Base-by-base conservation (phyloP, 495 filamentous ascomycete species). In the Hypoxylon lienhwacheense region DNA sequence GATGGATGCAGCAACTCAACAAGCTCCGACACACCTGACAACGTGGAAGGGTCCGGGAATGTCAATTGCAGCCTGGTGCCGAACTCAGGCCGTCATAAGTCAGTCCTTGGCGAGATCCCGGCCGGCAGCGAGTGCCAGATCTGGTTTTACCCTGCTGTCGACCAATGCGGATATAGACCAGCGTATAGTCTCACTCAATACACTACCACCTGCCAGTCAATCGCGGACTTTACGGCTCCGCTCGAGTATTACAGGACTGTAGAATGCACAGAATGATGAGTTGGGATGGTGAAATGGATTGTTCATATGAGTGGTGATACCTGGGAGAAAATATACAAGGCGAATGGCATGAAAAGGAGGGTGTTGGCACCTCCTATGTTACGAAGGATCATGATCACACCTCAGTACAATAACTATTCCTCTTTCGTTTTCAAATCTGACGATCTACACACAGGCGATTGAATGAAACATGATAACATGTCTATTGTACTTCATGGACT, bases 171-270 rank as follows among this genome's bases (percentile, higher is more conserved):
- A 7, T 21, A 31, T 8, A 44, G 33, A 14, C 31, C 26, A 5
- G 53, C 53, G 22, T 56, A 49, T 19, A 15, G 28, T 20, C 46
- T 56, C 32, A 56, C 53, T 19, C 39, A 56, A 16, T 22, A 56
- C 20, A 56, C 46, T 16, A 49, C 31, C 1, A 44, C 45, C 31
- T 56, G 53, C 12, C 32, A 44, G 6, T 56, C 46, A 12, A 24
- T 56, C n/a, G 45, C 33, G 15, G 45, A 56, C 12, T 40, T 56
- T 41, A 4, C 25, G 22, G 15, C 15, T 3, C 53, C 53, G 14
- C 32, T 56, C 7, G 19, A 37, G 8, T 56, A 44, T 50, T 56
- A 49, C 17, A 29, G 29, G 39, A 46, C 53, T 7, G 45, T 31
- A n/a, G 39, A 20, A 12, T 56, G 53, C 19, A 22, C 37, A 4